Base-by-base conservation (phyloP, 1,284 basidiomycete genomes). In the Trichosporon sp. region DNA sequence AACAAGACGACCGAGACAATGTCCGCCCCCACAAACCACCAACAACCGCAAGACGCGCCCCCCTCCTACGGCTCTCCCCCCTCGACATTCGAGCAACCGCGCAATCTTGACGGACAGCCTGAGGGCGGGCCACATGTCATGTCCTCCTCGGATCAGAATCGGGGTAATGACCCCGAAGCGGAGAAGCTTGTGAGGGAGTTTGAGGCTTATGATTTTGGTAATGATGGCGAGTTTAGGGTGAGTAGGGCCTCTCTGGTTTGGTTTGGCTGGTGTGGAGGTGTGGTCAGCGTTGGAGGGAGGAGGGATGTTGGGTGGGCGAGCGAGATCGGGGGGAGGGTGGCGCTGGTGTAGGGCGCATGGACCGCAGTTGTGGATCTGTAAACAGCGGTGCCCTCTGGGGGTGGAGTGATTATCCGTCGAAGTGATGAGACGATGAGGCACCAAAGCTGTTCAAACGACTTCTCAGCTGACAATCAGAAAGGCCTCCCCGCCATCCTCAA, bases 401-500 rank as follows among this genome's bases (percentile, higher is more conserved):
- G n/a, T n/a, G n/a, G n/a, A n/a, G n/a, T n/a, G n/a, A n/a, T n/a
- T n/a, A n/a, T n/a, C n/a, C n/a, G n/a, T n/a, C n/a, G n/a, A n/a
- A n/a, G n/a, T 14, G 52, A n/a, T 61, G 14, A 31, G 9, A 10
- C n/a, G 44, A 23, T 32, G 14, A n/a, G 34, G 25, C 57, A 37
- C 49, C 44, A 46, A 21, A 19, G n/a, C n/a, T n/a, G n/a, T n/a
- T n/a, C n/a, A n/a, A n/a, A n/a, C n/a, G n/a, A n/a, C 44, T 21
- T 25, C 27, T 7, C 23, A 52, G 49, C 49, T 31, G 49, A 31
- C 9, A 37, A 4, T 9, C 58, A 77, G 75, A 70, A 72, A 19
- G 75, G 75, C 7, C 67, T 78, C 36, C 76, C 76, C 4, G 69
- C 72, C 9, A 71, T 78, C n/a, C 70, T 77, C 58, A 61, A 64